Base-by-base conservation (phyloP, 768 basidiomycete genomes). In the Hypholoma sublateritium region DNA sequence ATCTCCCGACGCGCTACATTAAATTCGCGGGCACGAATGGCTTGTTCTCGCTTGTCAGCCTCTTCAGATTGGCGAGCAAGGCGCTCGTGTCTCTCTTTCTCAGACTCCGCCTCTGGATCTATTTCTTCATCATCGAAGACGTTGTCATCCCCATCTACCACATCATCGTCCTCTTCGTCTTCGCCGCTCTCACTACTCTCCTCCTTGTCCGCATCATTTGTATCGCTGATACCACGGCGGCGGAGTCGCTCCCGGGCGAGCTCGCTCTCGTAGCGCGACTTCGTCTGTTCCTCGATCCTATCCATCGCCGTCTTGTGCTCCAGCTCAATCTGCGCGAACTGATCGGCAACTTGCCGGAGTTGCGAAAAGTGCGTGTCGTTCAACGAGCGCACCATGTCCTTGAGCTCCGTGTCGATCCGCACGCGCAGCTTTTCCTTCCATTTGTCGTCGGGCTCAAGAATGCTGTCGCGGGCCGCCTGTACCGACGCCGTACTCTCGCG, bases 231-330 rank as follows among this genome's bases (percentile, higher is more conserved):
- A 4, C 53, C 53, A 28, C 53, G 53, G 42, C 28, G 53, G 22
- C 53, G 53, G n/a, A 53, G 53, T 5, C 53, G 42, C 34, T 53
- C 53, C 21, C 43, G 42, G 5, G 53, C 53, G n/a, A 53, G 53
- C 43, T 46, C 43, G n/a, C 32, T 24, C 43, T 53, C 43, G 32
- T 44, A 53, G 12, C 43, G 43, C 17, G 32, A 35, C 11, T 35
- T 16, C 28, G 25, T 44, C 53, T 45, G 16, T 19, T 16, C 42
- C 42, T 45, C 24, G 42, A 53, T 53, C 12, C 19, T 4, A 17
- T 53, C 43, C 43, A 53, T 45, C 9, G 21, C 43, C 32, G 32
- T 39, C 43, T 45, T 53, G 53, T 53, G 43, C 22, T 53, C 43
- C 7, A 21, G n/a, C 28, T 53, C 53, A 22, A 53, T 28, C 34